These are phyloP conservation scores for Hibiscus mutabilis DNA, from an alignment of 345 rosid species.

Conservation along the genomic window DNA sequence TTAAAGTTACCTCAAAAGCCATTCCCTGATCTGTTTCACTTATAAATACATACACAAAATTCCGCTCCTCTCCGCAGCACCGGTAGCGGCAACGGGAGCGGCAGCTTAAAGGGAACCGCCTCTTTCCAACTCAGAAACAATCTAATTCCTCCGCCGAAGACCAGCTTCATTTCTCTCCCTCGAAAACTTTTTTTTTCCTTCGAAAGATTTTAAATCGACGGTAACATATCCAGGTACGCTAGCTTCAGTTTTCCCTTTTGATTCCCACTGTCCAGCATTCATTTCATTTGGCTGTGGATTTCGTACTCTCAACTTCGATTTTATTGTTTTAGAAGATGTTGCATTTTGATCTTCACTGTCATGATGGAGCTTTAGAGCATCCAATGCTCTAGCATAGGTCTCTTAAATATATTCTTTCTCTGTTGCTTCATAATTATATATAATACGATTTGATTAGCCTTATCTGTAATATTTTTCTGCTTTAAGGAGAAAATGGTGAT, in stretches of 20 bases:
- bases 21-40: background rate
- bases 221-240: slow-evolving; percentile 1
- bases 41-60: background rate
- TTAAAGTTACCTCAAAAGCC: background rate
- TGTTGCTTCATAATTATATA: background rate
- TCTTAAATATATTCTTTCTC: background rate
- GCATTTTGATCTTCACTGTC: too few species aligned
- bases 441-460: background rate
- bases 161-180: background rate
- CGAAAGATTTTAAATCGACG: background rate
- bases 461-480: background rate
- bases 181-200: background rate
- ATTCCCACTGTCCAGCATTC: background rate
- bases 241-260: background rate
- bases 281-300: background rate
- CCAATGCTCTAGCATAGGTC: background rate
- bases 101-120: background rate
- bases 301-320: background rate
- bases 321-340: background rate
- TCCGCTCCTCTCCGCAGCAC: background rate
- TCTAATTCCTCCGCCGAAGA: background rate
- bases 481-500: background rate
- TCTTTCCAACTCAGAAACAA: background rate
- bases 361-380: too few species aligned
- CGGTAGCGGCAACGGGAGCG: background rate